phyloP scores from a whole-genome alignment of 1,284 basidiomycete species.

The Microbotryum lychnidis-dioicae region DNA sequence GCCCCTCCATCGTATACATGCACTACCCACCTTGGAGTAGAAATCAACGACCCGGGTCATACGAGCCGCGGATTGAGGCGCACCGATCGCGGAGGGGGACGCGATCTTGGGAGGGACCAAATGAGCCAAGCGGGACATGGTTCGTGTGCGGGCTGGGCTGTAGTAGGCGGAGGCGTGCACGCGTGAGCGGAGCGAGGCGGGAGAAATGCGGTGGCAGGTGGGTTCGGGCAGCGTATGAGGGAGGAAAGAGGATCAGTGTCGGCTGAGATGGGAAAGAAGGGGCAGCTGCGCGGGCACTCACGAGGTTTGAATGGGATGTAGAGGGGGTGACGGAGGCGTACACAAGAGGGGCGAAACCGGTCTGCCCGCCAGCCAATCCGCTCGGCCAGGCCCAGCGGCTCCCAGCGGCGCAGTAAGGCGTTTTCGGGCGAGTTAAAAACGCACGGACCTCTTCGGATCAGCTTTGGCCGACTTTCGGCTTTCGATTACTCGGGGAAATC shows the following conservation, averaged over 20 bases:
- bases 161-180: neutral
- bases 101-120: conserved; percentile 39
- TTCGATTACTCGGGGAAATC: too few species aligned
- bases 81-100: conserved; percentile 34
- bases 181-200: neutral
- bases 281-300: too few species aligned
- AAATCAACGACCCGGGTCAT: conserved; percentile 38
- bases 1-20: neutral
- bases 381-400: too few species aligned
- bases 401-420: too few species aligned
- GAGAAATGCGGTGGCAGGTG: neutral
- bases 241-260: neutral
- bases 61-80: conserved; percentile 33
- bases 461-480: too few species aligned
- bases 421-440: too few species aligned
- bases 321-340: too few species aligned
- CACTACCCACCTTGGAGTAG: conserved; percentile 34
- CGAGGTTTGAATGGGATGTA: too few species aligned
- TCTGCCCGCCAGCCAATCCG: too few species aligned
- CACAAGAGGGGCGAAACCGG: too few species aligned
- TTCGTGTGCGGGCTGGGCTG: neutral
- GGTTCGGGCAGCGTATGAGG: neutral
- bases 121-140: conserved; percentile 25
- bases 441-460: too few species aligned
- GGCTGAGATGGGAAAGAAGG: too few species aligned